Evolutionary conservation across 2,329 filamentous ascomycete genomes (phyloP), one percentile per base, ranked within the genome.

Genomic region (Atkinsonella texensis): DNA sequence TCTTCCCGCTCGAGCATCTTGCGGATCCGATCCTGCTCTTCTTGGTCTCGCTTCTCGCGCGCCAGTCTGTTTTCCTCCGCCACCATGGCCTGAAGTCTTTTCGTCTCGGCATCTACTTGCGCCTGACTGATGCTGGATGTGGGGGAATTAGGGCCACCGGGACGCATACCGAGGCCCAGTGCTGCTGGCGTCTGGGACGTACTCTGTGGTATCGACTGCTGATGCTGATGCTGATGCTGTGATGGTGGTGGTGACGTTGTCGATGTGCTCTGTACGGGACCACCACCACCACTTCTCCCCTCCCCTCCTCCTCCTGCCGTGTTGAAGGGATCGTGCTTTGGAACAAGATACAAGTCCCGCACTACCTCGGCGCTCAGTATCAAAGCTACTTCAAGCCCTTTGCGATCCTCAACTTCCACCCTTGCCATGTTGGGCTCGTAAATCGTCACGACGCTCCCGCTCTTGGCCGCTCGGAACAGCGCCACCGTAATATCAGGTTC

Each of bases 401-500:
- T 97, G 52, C 85, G 82, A 67, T 98, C 93, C 66, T 98, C 89
- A 55, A 97, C 82, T 43, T 97, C 90, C 11, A 97, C 85, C 7
- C 93, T 78, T 55, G 85, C 84, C 62, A 97, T 75, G 63, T 97
- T 97, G 5, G 91, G 87, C 67, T 98, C 87, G 71, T 97, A 96
- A 42, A 98, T 77, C 2, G 90, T 95, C 53, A 97, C 69, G 32
- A 67, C 63, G 38, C 70, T 72, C 59, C 90, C 87, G 46, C 73
- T 69, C 58, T 81, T 84, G 28, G 84, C 74, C 17, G 79, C 77
- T 57, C 85, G 83, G 73, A 90, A 95, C 60, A 97, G 78, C 2
- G 89, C 89, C n/a, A 97, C 77, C 0, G 89, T 90, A 59, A 97
- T 97, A 68, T 97, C 93, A 0, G 93, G 91, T 65, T 98, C 93